These are phyloP conservation scores for Kurtzmaniella quercitrusa DNA, from an alignment of 1,139 yeast species.

Conservation along the genomic window DNA sequence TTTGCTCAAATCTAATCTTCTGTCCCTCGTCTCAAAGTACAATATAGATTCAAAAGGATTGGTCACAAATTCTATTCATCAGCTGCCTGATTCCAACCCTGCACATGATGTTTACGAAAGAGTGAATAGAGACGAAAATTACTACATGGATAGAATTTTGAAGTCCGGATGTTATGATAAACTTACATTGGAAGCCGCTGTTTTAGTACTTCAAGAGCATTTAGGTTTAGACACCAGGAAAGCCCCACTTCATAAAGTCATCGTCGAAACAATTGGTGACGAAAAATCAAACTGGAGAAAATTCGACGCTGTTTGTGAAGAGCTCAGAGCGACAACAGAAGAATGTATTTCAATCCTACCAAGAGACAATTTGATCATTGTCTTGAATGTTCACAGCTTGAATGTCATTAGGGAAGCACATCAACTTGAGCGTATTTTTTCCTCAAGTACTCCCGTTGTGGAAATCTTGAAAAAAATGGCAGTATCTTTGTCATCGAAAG, in stretches of 20 bases:
- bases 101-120: not conserved
- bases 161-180: conserved; percentile 46
- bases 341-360: conserved; percentile 38
- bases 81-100: not conserved
- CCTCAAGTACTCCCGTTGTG: conserved; percentile 11
- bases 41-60: conserved; percentile 6
- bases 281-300: conserved; percentile 44
- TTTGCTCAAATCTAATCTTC: conserved; percentile 64
- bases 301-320: conserved; percentile 62
- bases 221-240: conserved; percentile 12
- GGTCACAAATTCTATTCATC: not conserved
- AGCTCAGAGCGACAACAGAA: conserved; percentile 53
- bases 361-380: conserved; percentile 10
- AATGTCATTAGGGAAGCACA: conserved; percentile 33
- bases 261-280: conserved; percentile 21
- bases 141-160: conserved; percentile 40
- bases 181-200: conserved; percentile 39
- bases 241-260: conserved; percentile 13
- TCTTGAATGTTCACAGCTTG: conserved; percentile 33
- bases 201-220: conserved; percentile 30
- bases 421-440: conserved; percentile 21
- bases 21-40: conserved; percentile 38
- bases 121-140: conserved; percentile 12
- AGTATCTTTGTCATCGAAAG: conserved; percentile 22
- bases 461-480: conserved; percentile 20